Evolutionary conservation across 2,329 filamentous ascomycete species (phyloP), one percentile per base, ranked within the genome.

Genomic region (Tolypocladium capitatum): DNA sequence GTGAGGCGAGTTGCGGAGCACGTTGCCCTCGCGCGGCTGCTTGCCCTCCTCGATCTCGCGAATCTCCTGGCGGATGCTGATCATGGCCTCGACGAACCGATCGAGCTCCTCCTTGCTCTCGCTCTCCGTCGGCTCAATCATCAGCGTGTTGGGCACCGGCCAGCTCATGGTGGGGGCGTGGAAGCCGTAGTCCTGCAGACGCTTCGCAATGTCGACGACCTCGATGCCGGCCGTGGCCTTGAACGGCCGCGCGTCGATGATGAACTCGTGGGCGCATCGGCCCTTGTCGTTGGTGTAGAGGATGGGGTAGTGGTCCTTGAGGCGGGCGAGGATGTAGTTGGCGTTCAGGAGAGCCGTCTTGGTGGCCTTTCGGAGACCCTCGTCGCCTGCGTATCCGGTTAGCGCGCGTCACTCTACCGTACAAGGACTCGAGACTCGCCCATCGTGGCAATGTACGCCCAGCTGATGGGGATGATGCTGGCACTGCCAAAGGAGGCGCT

Each of bases 111-210:
- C 84, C 65, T 92, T 90, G 67, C 80, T 86, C 72, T 97, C 91
- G 14, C 84, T 90, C 69, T 96, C 91, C 0, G 91, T 97, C 2
- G 91, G 91, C 71, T 97, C 91, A 55, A 97, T 94, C 91, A 97
- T 97, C 41, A 97, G 79, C 1, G 91, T 96, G 68, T 94, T 94
- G 46, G 87, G 78, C 2, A 97, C 89, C 1, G 91, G 91, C 86
- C 87, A 96, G 63, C 83, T 89, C 91, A 97, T 96, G 46, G 91
- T 97, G 0, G 91, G 91, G 1, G 90, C 86, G 67, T 97, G 91
- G 78, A 97, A 97, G 38, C 91, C 91, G 63, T 94, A 97, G 63
- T 97, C 91, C 68, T 96, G 90, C 20, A 97, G 80, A 53, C 91
- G 86, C 75, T 97, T 97, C 60, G 91, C 91, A 54, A 97, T 85